Percentiles rank a stretch among this genome's conserved stretches.
Conservation (phyloP, 495 filamentous ascomycete genomes). For the Trypethelium eluteriae region DNA sequence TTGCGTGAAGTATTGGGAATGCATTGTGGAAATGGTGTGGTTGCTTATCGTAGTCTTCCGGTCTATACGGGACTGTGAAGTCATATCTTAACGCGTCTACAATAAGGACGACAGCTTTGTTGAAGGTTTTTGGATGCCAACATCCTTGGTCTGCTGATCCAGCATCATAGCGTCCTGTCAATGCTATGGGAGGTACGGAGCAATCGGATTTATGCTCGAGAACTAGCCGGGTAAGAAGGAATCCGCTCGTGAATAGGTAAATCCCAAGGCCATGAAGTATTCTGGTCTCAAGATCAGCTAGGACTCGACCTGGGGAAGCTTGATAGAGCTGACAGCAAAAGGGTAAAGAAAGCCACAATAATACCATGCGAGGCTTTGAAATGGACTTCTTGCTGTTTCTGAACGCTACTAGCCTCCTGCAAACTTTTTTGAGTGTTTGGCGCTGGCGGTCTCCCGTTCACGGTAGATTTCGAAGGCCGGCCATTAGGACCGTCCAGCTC, state of each 20-base stretch:
- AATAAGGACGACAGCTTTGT: conserved; percentile 83
- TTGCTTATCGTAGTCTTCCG: conserved; percentile 42
- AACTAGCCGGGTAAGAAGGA: conserved; percentile 86
- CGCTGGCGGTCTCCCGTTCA: neutral
- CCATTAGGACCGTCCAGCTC: conserved; percentile 11
- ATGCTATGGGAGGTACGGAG: conserved; percentile 56
- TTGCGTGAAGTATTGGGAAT: conserved; percentile 77
- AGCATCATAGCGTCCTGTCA: conserved; percentile 34
- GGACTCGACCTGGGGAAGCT: neutral
- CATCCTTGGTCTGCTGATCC: conserved; percentile 61
- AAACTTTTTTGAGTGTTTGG: neutral
- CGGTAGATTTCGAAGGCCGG: neutral
- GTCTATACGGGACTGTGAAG: conserved; percentile 75
- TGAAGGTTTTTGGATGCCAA: conserved; percentile 91
- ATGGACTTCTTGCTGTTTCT: conserved; percentile 36
- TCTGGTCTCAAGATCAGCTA: conserved; percentile 35
- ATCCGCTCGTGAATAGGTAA: conserved; percentile 92
- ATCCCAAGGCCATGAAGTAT: conserved; percentile 72
- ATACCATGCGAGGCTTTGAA: conserved; percentile 51
- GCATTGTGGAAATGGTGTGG: conserved; percentile 76
- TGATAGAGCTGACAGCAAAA: conserved; percentile 35
- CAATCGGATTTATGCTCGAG: conserved; percentile 84
- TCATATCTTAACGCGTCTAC: conserved; percentile 95
- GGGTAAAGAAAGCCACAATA: conserved; percentile 44
- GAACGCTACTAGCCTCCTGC: neutral